A percentile compares a stretch with the other conserved stretches of the same genome.
These are phyloP conservation scores for Boletus edulis DNA, from an alignment of 768 basidiomycete species.

Conservation along the genomic window DNA sequence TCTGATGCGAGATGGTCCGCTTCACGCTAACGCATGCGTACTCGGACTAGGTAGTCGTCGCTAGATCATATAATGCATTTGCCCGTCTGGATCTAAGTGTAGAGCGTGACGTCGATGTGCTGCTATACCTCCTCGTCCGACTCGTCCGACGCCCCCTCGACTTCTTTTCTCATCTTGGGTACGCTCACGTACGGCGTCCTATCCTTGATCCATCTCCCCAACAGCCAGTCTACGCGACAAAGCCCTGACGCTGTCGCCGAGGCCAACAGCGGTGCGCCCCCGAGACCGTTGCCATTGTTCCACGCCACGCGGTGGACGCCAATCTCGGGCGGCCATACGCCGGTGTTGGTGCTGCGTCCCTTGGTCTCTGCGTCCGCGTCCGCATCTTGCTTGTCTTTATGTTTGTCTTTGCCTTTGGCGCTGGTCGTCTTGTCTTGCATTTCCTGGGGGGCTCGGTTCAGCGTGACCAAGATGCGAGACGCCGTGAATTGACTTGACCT, in stretches of 20 bases:
- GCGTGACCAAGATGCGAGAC: neutral
- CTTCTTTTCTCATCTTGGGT: constrained; percentile 59
- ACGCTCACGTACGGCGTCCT: constrained; percentile 66
- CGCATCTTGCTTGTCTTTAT: no score
- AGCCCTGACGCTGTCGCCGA: constrained; percentile 83
- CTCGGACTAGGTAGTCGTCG: neutral
- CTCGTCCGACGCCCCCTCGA: constrained; percentile 39
- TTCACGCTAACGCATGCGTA: no score
- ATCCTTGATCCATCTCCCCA: constrained; percentile 71
- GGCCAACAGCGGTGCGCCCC: constrained; percentile 57
- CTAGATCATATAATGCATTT: neutral
- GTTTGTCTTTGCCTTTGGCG: constrained; percentile 31
- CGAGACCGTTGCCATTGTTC: constrained; percentile 76
- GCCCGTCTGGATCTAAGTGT: no score
- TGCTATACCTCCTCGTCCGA: constrained; percentile 25
- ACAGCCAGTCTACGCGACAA: constrained; percentile 78
- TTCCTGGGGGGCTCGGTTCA: constrained; percentile 37
- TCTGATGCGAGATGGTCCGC: neutral
- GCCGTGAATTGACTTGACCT: constrained; percentile 37
- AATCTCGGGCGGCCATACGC: constrained; percentile 79
- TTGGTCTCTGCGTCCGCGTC: constrained; percentile 13
- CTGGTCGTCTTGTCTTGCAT: constrained; percentile 37
- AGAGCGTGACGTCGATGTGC: no score
- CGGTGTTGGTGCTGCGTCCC: constrained; percentile 40
- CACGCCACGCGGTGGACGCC: constrained; percentile 77